Evolutionary conservation across 306 rosid genomes (phyloP), one percentile per base, ranked within the genome.

Genomic region (Prinsepia uniflora): DNA sequence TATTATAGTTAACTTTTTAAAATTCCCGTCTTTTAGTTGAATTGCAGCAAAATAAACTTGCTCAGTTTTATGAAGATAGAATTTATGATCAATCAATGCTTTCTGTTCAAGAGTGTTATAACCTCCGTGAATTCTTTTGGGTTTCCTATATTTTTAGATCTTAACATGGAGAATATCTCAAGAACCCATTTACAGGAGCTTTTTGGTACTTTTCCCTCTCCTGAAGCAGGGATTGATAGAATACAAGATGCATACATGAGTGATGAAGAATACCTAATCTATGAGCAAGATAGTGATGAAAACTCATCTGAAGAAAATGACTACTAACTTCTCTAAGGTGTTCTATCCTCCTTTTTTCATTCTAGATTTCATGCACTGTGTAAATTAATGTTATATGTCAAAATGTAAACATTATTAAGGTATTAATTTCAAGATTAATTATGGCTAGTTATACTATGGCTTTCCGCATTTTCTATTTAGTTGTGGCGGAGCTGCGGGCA

Each of bases 141-240:
- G 36, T 43, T 88, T 86, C 89, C 97, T 78, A 85, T 42, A 81
- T 63, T 62, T 70, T 49, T 72, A 90, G 96, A 85, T 86, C 55
- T 78, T 54, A 84, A 81, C 72, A 64, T 74, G 76, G 90, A 76
- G 12, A 82, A 86, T 77, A 73, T 90, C 52, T 90, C 98, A 41
- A 84, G 91, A 81, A 73, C 83, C 68, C 96, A 84, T 80, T 76
- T 93, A 61, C 97, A 88, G 79, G 93, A 90, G 81, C 84, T 93
- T 44, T 90, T 93, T 77, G 96, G 73, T 76, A 88, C 92, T 81
- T 93, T 92, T 70, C 98, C 88, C 5, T 72, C 81, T 5, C 50
- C 77, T 54, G 83, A 76, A 57, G 77, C 64, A 67, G 81, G 68
- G 52, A 73, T 36, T 4, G 72, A 76, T 54, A 57, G 76, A 64